Percentiles rank a stretch among this genome's conserved stretches.
Conservation (phyloP, 352 stramenopile genomes). For the Globisporangium cylindrosporum region DNA sequence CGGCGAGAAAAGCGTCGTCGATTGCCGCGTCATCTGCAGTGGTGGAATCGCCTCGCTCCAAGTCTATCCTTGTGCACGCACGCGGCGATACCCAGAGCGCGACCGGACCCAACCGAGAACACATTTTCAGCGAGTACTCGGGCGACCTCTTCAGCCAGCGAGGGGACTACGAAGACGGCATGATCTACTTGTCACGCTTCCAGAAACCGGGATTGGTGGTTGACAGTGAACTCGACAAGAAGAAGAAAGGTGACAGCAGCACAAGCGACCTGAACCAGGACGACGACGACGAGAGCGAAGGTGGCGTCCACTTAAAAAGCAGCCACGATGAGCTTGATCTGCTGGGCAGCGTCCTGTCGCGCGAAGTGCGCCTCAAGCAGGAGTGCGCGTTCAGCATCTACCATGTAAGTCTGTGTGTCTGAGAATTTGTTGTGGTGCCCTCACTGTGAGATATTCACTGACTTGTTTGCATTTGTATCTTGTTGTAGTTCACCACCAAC, state of each 20-base stretch:
- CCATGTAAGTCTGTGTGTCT: conserved; percentile 33
- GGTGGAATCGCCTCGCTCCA: conserved; percentile 52
- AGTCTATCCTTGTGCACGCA: conserved; percentile 43
- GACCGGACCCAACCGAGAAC: conserved; percentile 33
- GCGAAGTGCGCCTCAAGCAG: conserved; percentile 73
- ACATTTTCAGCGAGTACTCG: conserved; percentile 60
- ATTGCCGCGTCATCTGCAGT: conserved; percentile 14
- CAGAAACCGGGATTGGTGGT: conserved; percentile 36
- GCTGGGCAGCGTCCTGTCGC: conserved; percentile 29
- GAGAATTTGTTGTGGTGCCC: not conserved
- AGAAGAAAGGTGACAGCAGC: conserved; percentile 23
- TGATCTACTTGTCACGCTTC: conserved; percentile 87
- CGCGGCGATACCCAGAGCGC: conserved; percentile 18
- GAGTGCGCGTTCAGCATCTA: conserved; percentile 83
- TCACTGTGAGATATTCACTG: not conserved
- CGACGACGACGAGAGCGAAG: conserved; percentile 36
- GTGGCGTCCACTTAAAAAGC: conserved; percentile 39
- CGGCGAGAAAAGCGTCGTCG: conserved; percentile 36
- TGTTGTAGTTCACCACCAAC: conserved; percentile 53
- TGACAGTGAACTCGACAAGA: conserved; percentile 13
- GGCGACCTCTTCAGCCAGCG: conserved; percentile 84
- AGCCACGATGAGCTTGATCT: conserved; percentile 41
- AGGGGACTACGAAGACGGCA: conserved; percentile 81
- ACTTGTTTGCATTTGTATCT: not conserved
- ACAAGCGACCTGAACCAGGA: conserved; percentile 43